A percentile compares a stretch with the other conserved stretches of the same genome.
Conservation (phyloP, 305 asterid genomes). For the Fraxinus platypoda region DNA sequence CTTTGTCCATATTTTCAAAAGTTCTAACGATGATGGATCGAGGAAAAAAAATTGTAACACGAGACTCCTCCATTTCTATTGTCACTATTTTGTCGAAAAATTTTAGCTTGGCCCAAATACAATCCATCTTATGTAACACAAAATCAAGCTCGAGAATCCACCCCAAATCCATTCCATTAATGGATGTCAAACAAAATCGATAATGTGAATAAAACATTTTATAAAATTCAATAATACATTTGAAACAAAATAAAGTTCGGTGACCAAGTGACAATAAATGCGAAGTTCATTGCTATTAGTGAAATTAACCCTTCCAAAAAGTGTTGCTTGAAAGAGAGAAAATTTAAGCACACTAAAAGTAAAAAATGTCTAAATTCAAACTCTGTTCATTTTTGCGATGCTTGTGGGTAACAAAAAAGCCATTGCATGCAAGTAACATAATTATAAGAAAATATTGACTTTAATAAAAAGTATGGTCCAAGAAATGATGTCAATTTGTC, state of each 20-base stretch:
- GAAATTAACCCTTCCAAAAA: neutral
- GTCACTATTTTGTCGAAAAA: no score
- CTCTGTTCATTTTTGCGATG: conserved; percentile 18
- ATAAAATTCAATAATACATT: no score
- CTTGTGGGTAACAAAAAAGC: conserved; percentile 29
- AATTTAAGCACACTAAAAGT: conserved; percentile 7
- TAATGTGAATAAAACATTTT: no score
- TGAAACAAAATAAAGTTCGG: neutral
- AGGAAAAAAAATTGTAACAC: no score
- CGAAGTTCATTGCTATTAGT: neutral
- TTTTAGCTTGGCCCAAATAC: no score
- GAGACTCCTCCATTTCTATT: no score
- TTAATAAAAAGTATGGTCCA: conserved; percentile 43
- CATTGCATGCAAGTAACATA: conserved; percentile 55
- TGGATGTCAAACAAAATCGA: no score
- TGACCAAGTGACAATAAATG: neutral
- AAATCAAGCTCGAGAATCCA: no score
- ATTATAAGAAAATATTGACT: conserved; percentile 43
- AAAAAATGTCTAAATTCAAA: neutral
- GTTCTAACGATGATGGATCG: no score
- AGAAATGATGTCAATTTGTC: conserved; percentile 23
- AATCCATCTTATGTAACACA: no score
- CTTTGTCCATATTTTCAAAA: no score
- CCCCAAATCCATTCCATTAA: no score
- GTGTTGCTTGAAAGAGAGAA: conserved; percentile 24